These are phyloP conservation scores for Termitomyces sp. DNA, from an alignment of 768 basidiomycete species.

Conservation along the genomic window DNA sequence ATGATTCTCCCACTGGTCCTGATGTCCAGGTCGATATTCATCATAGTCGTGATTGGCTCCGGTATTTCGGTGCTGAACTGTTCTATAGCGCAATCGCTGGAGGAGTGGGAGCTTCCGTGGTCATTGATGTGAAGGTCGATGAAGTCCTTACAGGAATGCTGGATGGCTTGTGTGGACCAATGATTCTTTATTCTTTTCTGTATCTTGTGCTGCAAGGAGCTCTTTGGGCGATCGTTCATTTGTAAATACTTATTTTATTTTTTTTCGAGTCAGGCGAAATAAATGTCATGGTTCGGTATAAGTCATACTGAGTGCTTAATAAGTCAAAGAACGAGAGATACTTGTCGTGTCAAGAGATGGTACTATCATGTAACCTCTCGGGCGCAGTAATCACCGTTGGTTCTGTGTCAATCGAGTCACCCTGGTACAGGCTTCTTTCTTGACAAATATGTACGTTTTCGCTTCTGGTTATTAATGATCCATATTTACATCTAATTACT, in stretches of 20 bases:
- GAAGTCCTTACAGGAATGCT: neutral
- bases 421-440: no score
- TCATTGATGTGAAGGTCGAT: neutral
- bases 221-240: neutral
- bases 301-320: neutral
- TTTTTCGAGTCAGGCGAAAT: neutral
- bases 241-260: neutral
- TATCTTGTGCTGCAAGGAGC: neutral
- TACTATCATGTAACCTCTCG: neutral
- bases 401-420: neutral
- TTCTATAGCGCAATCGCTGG: neutral
- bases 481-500: no score
- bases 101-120: neutral
- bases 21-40: neutral
- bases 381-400: neutral
- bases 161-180: neutral
- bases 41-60: neutral
- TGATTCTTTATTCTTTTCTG: neutral
- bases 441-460: no score
- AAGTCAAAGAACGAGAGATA: neutral
- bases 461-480: no score
- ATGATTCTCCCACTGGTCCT: neutral
- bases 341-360: neutral
- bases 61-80: neutral
- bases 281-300: no score